Percentiles rank a stretch among this genome's conserved stretches.
These are phyloP conservation scores for Dactylonectria macrodidyma DNA, from an alignment of 2,329 filamentous ascomycete species.

Conservation along the genomic window DNA sequence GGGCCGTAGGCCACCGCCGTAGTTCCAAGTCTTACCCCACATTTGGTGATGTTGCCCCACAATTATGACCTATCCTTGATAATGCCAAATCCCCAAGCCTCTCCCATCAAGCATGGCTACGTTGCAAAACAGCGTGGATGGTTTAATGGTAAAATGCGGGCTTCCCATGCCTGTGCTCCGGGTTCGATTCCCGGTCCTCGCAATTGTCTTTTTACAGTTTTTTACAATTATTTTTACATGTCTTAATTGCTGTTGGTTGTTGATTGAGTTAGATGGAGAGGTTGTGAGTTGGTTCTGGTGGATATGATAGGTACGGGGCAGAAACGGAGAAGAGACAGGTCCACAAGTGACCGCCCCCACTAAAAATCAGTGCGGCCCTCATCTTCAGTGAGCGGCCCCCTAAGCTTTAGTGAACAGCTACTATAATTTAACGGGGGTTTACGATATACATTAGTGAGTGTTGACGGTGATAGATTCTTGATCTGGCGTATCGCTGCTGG, in stretches of 20 bases:
- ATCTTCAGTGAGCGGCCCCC: too few relatives aligned
- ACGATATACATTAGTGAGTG: too few relatives aligned
- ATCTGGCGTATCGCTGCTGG: too few relatives aligned
- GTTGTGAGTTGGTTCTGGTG: too few relatives aligned
- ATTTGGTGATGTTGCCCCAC: conserved; percentile 11
- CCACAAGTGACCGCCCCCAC: too few relatives aligned
- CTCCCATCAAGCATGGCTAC: conserved; percentile 31
- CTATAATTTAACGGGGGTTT: too few relatives aligned
- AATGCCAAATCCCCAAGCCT: not conserved
- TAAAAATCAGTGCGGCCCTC: too few relatives aligned
- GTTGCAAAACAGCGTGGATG: conserved; percentile 47
- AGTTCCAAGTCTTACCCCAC: not conserved
- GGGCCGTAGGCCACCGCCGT: conserved; percentile 13
- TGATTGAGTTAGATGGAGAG: not conserved
- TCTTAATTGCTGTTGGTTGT: not conserved
- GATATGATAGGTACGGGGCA: too few relatives aligned
- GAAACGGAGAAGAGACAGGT: too few relatives aligned
- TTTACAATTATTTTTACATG: not conserved
- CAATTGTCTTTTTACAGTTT: conserved; percentile 35
- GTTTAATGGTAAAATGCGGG: conserved; percentile 58
- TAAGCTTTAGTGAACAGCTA: too few relatives aligned
- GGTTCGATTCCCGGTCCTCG: conserved; percentile 56
- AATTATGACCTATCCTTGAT: not conserved
- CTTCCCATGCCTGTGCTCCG: conserved; percentile 56
- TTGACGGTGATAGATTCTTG: too few relatives aligned